Evolutionary conservation across 1,284 basidiomycete species (phyloP).

Genomic region (Macrocystidia cucumis): DNA sequence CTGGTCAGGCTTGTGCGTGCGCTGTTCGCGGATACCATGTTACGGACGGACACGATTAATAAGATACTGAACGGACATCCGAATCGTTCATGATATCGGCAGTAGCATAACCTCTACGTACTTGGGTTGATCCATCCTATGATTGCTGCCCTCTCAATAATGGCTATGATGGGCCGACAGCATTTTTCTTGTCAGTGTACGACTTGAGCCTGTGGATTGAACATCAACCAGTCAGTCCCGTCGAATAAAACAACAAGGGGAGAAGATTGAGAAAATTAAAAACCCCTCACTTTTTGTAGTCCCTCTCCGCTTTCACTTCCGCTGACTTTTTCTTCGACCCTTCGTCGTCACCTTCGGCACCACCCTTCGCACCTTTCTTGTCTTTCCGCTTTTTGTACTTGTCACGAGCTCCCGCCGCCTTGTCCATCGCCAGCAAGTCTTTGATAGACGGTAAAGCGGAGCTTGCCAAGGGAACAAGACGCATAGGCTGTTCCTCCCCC

Average conservation of each 20-base stretch:
- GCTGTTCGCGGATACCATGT: conserved; percentile 85
- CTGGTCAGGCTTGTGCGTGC: conserved; percentile 78
- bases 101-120: background rate
- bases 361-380: conserved; percentile 32
- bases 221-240: background rate
- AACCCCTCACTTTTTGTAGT: conserved; percentile 50
- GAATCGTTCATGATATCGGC: conserved; percentile 7
- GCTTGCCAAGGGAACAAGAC: conserved; percentile 63
- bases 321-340: conserved; percentile 22
- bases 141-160: background rate
- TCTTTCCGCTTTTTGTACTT: conserved; percentile 69
- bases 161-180: background rate
- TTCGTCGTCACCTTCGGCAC: conserved; percentile 17
- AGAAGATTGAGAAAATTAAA: conserved; percentile 9
- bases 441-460: conserved; percentile 76
- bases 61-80: conserved; percentile 62
- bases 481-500: conserved; percentile 21
- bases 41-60: conserved; percentile 74
- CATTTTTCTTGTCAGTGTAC: conserved; percentile 41
- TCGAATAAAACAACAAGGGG: background rate
- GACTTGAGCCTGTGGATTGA: conserved; percentile 35
- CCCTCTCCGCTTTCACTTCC: conserved; percentile 40
- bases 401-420: conserved; percentile 51
- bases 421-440: conserved; percentile 71
- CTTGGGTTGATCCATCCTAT: background rate